A percentile compares a stretch with the other conserved stretches of the same genome.
Conservation (phyloP, 768 basidiomycete genomes). For the Phaffia australis region DNA sequence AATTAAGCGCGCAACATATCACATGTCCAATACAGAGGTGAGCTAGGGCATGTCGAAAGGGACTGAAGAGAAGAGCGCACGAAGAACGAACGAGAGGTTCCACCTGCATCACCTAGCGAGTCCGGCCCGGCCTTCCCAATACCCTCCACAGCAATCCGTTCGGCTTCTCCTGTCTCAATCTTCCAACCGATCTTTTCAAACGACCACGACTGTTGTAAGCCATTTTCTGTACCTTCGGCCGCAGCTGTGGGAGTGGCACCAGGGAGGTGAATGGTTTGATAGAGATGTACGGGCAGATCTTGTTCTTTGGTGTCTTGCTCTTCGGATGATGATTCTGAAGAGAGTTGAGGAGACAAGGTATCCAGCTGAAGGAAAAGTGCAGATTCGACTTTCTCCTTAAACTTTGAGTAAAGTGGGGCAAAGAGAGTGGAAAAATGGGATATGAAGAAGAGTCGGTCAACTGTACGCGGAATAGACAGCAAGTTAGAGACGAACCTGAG, state of each 20-base stretch:
- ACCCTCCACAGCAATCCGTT: conserved; percentile 96
- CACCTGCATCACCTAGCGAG: conserved; percentile 45
- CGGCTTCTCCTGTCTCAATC: conserved; percentile 95
- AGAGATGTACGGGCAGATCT: conserved; percentile 82
- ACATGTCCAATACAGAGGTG: neutral
- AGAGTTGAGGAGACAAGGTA: neutral
- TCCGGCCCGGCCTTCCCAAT: conserved; percentile 62
- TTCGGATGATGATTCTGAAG: conserved; percentile 42
- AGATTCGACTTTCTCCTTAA: neutral
- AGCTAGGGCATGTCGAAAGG: neutral
- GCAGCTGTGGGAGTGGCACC: conserved; percentile 46
- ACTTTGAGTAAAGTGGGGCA: neutral
- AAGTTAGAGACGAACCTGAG: conserved; percentile 50
- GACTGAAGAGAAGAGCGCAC: neutral
- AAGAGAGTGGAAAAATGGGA: neutral
- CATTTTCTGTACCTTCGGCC: conserved; percentile 42
- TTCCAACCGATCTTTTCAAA: conserved; percentile 77
- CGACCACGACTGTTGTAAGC: conserved; percentile 35
- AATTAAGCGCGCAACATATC: conserved; percentile 56
- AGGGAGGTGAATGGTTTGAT: conserved; percentile 72
- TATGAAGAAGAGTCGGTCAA: neutral
- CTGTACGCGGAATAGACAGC: neutral
- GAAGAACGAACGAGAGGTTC: conserved; percentile 58
- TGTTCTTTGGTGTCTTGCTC: conserved; percentile 45
- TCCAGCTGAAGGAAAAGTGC: conserved; percentile 51